Evolutionary conservation across 2,329 filamentous ascomycete genomes (phyloP).

Genomic region (Botrytis sinoallii): DNA sequence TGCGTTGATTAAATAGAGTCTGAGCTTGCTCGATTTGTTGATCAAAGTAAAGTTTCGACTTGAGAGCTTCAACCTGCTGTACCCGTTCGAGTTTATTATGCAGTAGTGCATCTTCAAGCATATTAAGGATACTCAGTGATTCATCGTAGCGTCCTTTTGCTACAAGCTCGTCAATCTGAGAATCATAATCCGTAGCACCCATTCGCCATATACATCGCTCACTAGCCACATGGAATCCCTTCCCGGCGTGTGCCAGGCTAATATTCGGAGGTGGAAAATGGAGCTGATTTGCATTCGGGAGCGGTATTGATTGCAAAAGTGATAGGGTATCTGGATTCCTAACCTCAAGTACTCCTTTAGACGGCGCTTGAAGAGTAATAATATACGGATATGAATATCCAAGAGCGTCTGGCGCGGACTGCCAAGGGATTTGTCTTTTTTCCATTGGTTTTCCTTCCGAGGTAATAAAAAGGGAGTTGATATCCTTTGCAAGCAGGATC

Average conservation of each 20-base stretch:
- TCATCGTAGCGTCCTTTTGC: constrained; percentile 76
- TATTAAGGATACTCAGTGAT: constrained; percentile 80
- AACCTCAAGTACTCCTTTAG: constrained; percentile 83
- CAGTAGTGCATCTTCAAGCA: constrained; percentile 90
- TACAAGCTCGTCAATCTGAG: constrained; percentile 80
- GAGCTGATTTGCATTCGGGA: constrained; percentile 78
- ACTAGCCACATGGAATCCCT: constrained; percentile 90
- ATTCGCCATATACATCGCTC: constrained; percentile 94
- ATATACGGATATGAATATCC: constrained; percentile 98
- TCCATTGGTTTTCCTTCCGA: constrained; percentile 77
- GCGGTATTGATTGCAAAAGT: constrained; percentile 78
- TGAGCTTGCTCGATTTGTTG: constrained; percentile 75
- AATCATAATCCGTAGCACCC: constrained; percentile 87
- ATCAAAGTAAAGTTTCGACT: constrained; percentile 81
- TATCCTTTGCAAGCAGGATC: constrained; percentile 92
- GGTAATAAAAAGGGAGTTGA: constrained; percentile 91
- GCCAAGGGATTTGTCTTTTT: constrained; percentile 90
- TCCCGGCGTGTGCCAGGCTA: constrained; percentile 91
- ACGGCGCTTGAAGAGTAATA: constrained; percentile 75
- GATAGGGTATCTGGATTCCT: constrained; percentile 89
- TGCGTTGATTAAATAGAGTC: constrained; percentile 74
- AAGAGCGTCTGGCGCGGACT: constrained; percentile 79
- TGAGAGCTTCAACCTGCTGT: constrained; percentile 84
- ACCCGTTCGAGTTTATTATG: constrained; percentile 77
- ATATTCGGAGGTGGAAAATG: constrained; percentile 92